These are phyloP conservation scores for Tilletia caries DNA, from an alignment of 1,284 basidiomycete genomes.

Conservation along the genomic window DNA sequence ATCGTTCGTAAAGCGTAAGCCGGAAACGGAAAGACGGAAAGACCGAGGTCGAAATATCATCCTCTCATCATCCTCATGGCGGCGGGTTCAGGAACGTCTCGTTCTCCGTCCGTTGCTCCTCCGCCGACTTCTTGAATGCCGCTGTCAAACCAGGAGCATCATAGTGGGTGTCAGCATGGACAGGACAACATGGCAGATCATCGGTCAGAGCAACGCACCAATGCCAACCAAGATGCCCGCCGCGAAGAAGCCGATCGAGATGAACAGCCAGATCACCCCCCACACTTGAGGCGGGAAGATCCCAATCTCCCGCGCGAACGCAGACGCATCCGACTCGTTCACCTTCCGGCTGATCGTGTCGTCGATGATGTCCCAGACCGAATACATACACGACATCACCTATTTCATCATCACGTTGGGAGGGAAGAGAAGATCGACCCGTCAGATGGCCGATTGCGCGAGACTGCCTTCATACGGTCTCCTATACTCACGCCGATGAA, in stretches of 20 bases:
- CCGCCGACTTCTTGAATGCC: slow-evolving; percentile 10
- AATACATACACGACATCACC: slow-evolving; percentile 51
- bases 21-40: too few relatives aligned
- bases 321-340: slow-evolving; percentile 84
- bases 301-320: slow-evolving; percentile 81
- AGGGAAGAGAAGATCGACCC: neutral
- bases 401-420: slow-evolving; percentile 20
- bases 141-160: neutral
- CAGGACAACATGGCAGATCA: too few relatives aligned
- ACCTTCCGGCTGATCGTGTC: slow-evolving; percentile 85
- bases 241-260: slow-evolving; percentile 76
- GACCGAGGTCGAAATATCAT: too few relatives aligned
- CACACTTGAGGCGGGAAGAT: slow-evolving; percentile 58
- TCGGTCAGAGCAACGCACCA: too few relatives aligned
- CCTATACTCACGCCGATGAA: slow-evolving; percentile 84
- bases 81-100: slow-evolving; percentile 6
- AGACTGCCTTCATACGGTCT: slow-evolving; percentile 57
- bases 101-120: slow-evolving; percentile 7
- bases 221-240: slow-evolving; percentile 64
- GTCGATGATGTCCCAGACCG: slow-evolving; percentile 59
- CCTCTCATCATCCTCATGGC: too few relatives aligned
- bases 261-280: slow-evolving; percentile 77
- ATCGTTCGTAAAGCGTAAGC: too few relatives aligned
- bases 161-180: neutral
- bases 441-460: too few relatives aligned